Base-by-base conservation (phyloP, 176 grass and related monocot species). In the Phragmites australis region DNA sequence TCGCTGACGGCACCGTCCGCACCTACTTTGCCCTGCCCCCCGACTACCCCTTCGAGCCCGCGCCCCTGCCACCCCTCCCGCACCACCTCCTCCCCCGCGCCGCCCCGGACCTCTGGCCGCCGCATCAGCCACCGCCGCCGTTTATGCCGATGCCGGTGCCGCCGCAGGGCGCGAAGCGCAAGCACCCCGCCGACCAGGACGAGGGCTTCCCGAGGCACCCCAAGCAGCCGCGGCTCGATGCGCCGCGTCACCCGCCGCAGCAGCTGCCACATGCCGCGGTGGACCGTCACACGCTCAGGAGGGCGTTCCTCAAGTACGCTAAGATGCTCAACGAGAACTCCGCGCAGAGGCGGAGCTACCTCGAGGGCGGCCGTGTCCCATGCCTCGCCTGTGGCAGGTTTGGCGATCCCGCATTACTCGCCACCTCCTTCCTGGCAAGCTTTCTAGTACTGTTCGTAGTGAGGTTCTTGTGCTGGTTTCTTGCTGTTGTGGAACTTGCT, bases 351-450 rank as follows among this genome's bases (percentile, higher is more conserved):
- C 90, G 79, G 78, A 88, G 81, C 79, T 91, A 91, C 81, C 81
- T 95, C 64, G 90, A 91, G 61, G 83, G 91, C 29, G 81, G 86
- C n/a, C 91, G 79, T 58, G 82, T 95, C 65, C 65, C 72, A 15
- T 99, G 96, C 76, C 76, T 93, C 76, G 86, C 87, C 60, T 99
- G 96, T 74, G 88, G 83, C 86, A 99, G 96, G 96, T 97, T 94
- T 85, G 87, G 89, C 81, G 83, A 91, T 78, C 74, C 83, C 25
- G 15, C 51, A 65, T 70, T 71, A 44, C 62, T 62, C 54, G 64
- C 60, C 39, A 62, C 37, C 61, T 85, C 51, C 55, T 89, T 81
- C 17, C 56, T 89, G 65, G 47, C 77, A 34, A 89, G 77, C 77
- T 65, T 89, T 70, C 64, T 89, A 81, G 83, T 89, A 31, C 66